A percentile compares a stretch with the other conserved stretches of the same genome.
These are phyloP conservation scores for Letharia lupina DNA, from an alignment of 495 filamentous ascomycete genomes.

Conservation along the genomic window DNA sequence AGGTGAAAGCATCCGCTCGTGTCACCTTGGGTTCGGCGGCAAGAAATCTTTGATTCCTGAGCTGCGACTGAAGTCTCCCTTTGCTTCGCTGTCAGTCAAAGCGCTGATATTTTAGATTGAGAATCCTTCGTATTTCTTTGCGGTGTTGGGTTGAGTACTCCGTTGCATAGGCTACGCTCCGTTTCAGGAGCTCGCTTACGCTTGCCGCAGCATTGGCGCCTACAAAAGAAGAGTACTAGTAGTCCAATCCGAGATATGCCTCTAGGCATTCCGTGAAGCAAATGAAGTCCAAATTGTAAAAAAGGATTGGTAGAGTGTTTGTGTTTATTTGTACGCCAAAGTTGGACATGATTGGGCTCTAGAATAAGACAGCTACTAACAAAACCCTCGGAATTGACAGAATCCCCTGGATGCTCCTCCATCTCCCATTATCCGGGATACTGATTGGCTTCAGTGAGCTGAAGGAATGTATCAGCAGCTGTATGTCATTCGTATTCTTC, in stretches of 20 bases:
- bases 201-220: constrained; percentile 4
- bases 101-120: not conserved
- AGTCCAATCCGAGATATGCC: not conserved
- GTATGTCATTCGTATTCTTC: not conserved
- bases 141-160: not conserved
- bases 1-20: constrained; percentile 12
- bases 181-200: constrained; percentile 3
- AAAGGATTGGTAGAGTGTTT: not conserved
- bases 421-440: not conserved
- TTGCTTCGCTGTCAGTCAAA: not conserved
- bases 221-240: not conserved
- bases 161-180: not conserved
- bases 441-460: constrained; percentile 19
- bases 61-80: not conserved
- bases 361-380: constrained; percentile 9
- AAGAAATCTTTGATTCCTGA: too few species aligned
- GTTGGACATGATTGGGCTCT: not conserved
- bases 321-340: constrained; percentile 6
- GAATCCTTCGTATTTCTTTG: not conserved
- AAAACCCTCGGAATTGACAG: not conserved
- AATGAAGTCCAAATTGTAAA: not conserved
- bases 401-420: not conserved
- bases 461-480: constrained; percentile 1
- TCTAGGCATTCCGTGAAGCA: not conserved
- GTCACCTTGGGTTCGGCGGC: not conserved